These are phyloP conservation scores for Colletotrichum sp. DNA, from an alignment of 2,329 filamentous ascomycete genomes.

Conservation along the genomic window DNA sequence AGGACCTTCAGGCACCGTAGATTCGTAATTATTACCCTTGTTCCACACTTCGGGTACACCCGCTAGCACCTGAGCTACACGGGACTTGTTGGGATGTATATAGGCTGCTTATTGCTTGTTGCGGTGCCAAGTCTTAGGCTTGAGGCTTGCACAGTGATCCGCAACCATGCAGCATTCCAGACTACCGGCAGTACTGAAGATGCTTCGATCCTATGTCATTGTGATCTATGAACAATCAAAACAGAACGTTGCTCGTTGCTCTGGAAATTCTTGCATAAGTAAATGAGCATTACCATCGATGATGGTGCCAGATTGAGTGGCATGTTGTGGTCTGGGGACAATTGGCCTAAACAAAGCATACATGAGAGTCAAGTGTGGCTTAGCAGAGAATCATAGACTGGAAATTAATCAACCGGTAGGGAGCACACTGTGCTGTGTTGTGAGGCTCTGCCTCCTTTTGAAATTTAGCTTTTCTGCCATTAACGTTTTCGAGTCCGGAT, in stretches of 20 bases:
- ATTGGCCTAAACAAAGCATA: neutral
- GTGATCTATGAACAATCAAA: too few relatives aligned
- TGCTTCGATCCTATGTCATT: too few relatives aligned
- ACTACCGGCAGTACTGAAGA: too few relatives aligned
- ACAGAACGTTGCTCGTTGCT: too few relatives aligned
- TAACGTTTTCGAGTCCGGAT: neutral
- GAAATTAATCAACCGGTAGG: neutral
- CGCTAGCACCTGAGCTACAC: neutral
- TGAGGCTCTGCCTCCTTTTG: neutral
- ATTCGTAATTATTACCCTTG: neutral
- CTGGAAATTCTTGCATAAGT: too few relatives aligned
- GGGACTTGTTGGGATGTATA: neutral
- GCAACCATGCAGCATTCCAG: too few relatives aligned
- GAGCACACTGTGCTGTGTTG: neutral
- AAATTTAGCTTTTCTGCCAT: neutral
- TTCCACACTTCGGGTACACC: neutral
- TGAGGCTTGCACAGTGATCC: too few relatives aligned
- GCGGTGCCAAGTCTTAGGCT: too few relatives aligned
- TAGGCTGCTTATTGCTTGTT: too few relatives aligned
- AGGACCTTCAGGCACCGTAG: accelerated
- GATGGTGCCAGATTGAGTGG: neutral
- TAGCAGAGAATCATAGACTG: neutral
- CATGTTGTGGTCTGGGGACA: neutral
- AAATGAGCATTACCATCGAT: neutral
- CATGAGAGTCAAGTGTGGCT: neutral